Evolutionary conservation across 2,329 filamentous ascomycete species (phyloP), one percentile per base, ranked within the genome.

Genomic region (Exophiala alcalophila): DNA sequence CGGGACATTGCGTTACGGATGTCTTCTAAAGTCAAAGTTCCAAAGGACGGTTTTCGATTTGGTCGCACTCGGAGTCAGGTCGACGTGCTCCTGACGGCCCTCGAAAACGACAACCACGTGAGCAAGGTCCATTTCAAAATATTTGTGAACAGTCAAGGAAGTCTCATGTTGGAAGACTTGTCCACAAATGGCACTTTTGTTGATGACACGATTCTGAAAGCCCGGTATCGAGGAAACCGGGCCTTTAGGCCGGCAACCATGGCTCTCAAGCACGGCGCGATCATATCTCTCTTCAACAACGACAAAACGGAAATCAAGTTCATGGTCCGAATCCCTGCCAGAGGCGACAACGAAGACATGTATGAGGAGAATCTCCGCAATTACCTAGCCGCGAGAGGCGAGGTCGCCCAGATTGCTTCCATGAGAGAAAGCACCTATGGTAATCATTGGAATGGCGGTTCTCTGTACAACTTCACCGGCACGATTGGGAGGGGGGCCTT

Each of bases 91-190:
- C 67, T 90, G 32, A 76, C 77, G 56, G 79, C 87, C 33, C 73
- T 81, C 50, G 84, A 91, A 53, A 76, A 77, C 1, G 70, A 78
- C 38, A 84, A 79, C 61, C 78, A 86, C 29, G 77, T 98, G 47
- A 97, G 91, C 70, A 96, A 97, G 61, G 76, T 85, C n/a, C 92
- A 98, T 62, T 98, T 97, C 62, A 83, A 88, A 39, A 94, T 98
- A 49, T 95, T 84, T 60, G 74, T 95, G 56, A 98, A 94, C 57
- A 72, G 81, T n/a, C 80, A 86, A 51, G 87, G 85, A 19, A 82
- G 86, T 43, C 75, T 96, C 52, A 95, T 98, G 88, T 71, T 97
- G 9, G 83, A 95, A 63, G 92, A 98, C 60, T 78, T 82, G 61
- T 97, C 92, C 0, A 96, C 89, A n/a, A 98, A 97, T 59, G 92